These are phyloP conservation scores for Leccinum fibrillosum DNA, from an alignment of 768 basidiomycete species.

Conservation along the genomic window DNA sequence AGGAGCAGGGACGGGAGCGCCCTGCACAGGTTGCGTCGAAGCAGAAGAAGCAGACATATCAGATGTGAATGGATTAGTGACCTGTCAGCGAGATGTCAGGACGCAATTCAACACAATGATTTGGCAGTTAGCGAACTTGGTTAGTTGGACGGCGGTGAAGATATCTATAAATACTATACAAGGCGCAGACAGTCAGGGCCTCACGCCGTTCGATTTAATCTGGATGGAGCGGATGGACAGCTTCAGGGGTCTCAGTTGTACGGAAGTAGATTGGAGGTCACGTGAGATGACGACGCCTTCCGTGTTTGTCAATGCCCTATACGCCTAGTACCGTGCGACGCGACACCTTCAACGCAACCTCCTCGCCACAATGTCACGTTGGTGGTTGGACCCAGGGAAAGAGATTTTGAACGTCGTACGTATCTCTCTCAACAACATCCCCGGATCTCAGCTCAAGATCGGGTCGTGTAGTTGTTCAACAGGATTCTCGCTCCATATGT, in stretches of 20 bases:
- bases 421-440: background rate
- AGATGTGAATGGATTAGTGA: too few relatives aligned
- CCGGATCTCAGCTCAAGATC: background rate
- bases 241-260: background rate
- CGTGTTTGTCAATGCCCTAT: slow-evolving; percentile 31
- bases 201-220: too few relatives aligned
- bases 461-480: slow-evolving; percentile 64
- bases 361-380: slow-evolving; percentile 46
- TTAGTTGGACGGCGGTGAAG: too few relatives aligned
- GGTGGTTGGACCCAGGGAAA: slow-evolving; percentile 87
- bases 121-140: too few relatives aligned
- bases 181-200: too few relatives aligned
- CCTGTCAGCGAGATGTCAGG: too few relatives aligned
- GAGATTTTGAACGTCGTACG: slow-evolving; percentile 75
- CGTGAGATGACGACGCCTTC: slow-evolving; percentile 29
- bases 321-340: slow-evolving; percentile 7
- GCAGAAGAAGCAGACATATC: too few relatives aligned
- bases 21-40: too few relatives aligned
- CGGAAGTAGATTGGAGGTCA: slow-evolving; percentile 14
- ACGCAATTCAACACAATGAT: too few relatives aligned
- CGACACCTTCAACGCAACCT: slow-evolving; percentile 3
- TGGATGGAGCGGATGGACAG: too few relatives aligned
- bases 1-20: too few relatives aligned
- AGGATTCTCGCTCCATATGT: slow-evolving; percentile 92
- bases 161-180: too few relatives aligned